Evolutionary conservation across 176 grass and related monocot species (phyloP), one percentile per base, ranked within the genome.

Genomic region (Oryza meridionalis): DNA sequence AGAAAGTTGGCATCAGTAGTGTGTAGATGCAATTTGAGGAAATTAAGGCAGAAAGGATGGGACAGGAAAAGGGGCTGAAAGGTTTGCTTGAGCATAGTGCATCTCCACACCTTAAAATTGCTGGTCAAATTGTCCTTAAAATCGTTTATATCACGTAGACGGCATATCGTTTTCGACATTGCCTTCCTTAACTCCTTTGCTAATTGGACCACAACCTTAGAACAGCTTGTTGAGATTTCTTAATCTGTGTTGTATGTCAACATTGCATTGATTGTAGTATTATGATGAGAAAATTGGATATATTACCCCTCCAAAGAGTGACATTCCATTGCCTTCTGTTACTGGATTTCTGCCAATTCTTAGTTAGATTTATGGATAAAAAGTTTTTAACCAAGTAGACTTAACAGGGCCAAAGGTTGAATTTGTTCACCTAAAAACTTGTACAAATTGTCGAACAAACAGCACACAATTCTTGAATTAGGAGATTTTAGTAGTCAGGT

Each of bases 21-120:
- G 53, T 8, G 44, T 75, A 75, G 79, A 74, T 51, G 81, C 79
- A 65, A 44, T 8, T 38, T 3, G 75, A 79, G 38, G 50, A 64
- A 86, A 83, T 83, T 74, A 61, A 61, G 74, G 79, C 75, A 64
- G 80, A 83, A 88, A 88, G 42, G 26, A 70, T 32, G 77, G 49
- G 13, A 76, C 27, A 43, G 24, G 19, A 75, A 90, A 74, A 86
- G 59, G 38, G 59, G 11, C 14, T 46, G 44, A 13, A 13, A 37
- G 26, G 42, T 63, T 21, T 67, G 72, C 72, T 83, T 79, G 69
- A 50, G 74, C 14, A 14, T 44, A 76, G 51, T 75, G 75, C 40
- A 70, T 75, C 75, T 90, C 78, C 74, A 83, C 80, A 79, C 69
- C 62, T 73, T 59, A 49, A 49, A 9, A n/a, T 71, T 83, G 62